Conservation (phyloP, 768 basidiomycete species). For the Mycena olivaceomarginata region DNA sequence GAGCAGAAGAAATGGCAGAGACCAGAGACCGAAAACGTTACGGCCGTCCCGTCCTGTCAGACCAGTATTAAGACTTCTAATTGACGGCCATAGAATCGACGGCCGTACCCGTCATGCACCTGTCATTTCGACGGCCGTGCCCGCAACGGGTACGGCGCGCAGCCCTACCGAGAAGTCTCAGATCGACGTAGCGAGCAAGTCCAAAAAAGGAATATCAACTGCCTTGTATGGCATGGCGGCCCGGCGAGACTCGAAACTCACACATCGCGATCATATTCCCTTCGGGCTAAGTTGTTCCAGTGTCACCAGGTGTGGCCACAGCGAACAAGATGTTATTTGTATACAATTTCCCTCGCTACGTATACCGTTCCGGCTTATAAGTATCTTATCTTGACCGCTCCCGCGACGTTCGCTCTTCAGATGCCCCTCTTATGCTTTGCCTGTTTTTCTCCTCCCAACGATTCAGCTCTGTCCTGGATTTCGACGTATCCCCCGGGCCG, state of each 20-base stretch:
- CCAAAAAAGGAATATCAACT: background rate
- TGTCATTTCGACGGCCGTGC: no score
- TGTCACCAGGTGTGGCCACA: slow-evolving; percentile 22
- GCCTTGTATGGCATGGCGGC: background rate
- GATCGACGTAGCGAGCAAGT: background rate
- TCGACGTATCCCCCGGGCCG: background rate
- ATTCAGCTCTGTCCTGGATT: slow-evolving; percentile 19
- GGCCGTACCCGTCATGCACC: no score
- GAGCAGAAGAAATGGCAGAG: no score
- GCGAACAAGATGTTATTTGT: background rate
- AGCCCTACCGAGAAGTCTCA: no score
- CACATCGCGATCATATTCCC: background rate
- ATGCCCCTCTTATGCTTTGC: slow-evolving; percentile 31
- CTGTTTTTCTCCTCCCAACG: background rate
- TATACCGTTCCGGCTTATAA: slow-evolving; percentile 15
- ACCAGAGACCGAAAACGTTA: background rate
- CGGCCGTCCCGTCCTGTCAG: background rate
- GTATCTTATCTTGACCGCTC: slow-evolving; percentile 12
- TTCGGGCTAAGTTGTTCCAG: background rate
- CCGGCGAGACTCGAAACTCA: background rate
- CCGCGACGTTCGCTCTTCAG: background rate
- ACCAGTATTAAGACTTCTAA: background rate
- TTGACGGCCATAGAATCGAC: no score
- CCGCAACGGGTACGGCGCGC: no score
- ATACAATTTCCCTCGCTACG: slow-evolving; percentile 17